Evolutionary conservation across 345 rosid species (phyloP), one percentile per base, ranked within the genome.

Genomic region (Acer negundo): DNA sequence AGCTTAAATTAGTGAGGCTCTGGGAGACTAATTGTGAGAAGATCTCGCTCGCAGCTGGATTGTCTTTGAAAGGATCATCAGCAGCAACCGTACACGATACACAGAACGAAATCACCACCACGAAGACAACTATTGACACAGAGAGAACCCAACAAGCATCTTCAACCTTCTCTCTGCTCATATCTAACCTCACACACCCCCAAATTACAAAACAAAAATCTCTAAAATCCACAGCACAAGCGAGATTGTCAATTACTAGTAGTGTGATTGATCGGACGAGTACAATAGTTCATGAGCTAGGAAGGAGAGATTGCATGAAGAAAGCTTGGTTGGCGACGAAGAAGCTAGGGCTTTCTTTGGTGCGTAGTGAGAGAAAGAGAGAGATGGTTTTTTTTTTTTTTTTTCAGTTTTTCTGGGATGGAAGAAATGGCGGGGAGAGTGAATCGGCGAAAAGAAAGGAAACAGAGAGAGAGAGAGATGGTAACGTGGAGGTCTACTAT

Each of bases 351-450:
- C 76, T 83, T 81, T 61, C 51, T 61, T 69, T 74, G 67, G 42
- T 38, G 17, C 46, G 61, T 46, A 46, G 15, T 46, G 49, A 46
- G 15, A 46, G 49, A 10, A 10, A 46, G 49, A 42, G 62, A 56
- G 62, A 58, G 20, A 59, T 59, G 22, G 63, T 35, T 35, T 35
- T 35, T 4, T 28, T 28, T 28, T 28, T 28, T 28, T 28, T 8
- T 5, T 68, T 75, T 77, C 77, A 11, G 75, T 67, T 31, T 74
- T 81, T 80, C 55, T 22, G 80, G 81, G 77, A 79, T 1, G 23
- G 82, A 85, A 86, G 91, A 88, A 86, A 88, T 75, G 94, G 94
- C 86, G 80, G 89, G 82, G 97, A 85, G 93, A 83, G 80, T 80
- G 85, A 84, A 68, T 69, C 70, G 95, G 86, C 87, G 89, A 78